Base-by-base conservation (phyloP, 768 basidiomycete genomes). In the Filobasidium floriforme region DNA sequence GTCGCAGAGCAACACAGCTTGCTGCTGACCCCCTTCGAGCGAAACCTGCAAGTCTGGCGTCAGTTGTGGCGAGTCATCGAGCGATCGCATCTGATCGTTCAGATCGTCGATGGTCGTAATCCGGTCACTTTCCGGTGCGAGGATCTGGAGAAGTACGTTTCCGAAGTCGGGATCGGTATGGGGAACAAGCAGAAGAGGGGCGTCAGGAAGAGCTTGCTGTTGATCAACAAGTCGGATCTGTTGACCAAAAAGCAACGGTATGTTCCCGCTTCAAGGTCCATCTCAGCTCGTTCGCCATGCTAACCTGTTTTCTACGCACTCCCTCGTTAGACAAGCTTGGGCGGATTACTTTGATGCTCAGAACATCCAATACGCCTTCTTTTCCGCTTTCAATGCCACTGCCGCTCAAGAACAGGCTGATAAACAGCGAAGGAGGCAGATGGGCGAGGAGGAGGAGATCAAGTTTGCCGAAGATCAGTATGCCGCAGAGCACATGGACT, bases 81-180 rank as follows among this genome's bases (percentile, higher is more conserved):
- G 79, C 86, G 96, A 41, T 97, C 96, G 1, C 93, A 98, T 73
- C 84, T 99, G 11, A 80, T 98, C 51, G 92, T 98, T 0, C 96
- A 99, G 80, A 99, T 99, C 64, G 92, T 98, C 60, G 96, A 99
- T 75, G 96, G 92, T 4, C 85, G 96, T 59, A 98, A 97, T 80
- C 94, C 96, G 1, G 81, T 96, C 19, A 84, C 85, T 32, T 98
- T 98, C 78, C 85, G 93, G 40, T 98, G 94, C 69, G 89, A 91
- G 69, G 96, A 99, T 81, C 80, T 99, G 61, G 94, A 97, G 72
- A 80, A 82, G 0, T 98, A 96, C 75, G 89, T 98, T 0, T 78
- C 80, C 62, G 93, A 96, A 65, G 69, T 76, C 1, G 75, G 77
- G 7, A 66, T 67, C 49, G 74, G 71, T 43, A 89, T 91, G 76